Evolutionary conservation across 2,329 filamentous ascomycete species (phyloP).

Genomic region (Penicillium palitans): DNA sequence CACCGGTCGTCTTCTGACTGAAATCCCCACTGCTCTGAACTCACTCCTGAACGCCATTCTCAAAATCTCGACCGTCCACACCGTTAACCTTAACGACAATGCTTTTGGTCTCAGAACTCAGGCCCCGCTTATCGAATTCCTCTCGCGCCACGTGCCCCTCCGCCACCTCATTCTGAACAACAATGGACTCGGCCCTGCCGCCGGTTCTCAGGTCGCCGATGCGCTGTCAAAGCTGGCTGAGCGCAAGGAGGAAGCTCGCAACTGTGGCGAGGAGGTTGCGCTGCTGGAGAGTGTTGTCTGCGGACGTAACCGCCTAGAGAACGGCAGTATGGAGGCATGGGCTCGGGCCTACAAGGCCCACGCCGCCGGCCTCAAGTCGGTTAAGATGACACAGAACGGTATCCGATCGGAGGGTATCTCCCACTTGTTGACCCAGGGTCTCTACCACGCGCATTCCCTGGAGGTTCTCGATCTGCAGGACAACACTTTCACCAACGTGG

Average conservation of each 20-base stretch:
- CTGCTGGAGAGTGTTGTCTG: slow-evolving; percentile 95
- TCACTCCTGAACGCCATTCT: slow-evolving; percentile 83
- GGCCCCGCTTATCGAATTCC: slow-evolving; percentile 87
- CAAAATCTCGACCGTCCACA: slow-evolving; percentile 80
- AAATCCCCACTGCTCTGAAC: slow-evolving; percentile 88
- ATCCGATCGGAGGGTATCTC: slow-evolving; percentile 92
- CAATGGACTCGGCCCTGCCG: slow-evolving; percentile 91
- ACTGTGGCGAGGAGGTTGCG: slow-evolving; percentile 67
- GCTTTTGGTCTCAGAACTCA: slow-evolving; percentile 96
- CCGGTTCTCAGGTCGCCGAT: slow-evolving; percentile 84
- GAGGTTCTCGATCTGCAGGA: slow-evolving; percentile 88
- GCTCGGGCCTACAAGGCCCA: slow-evolving; percentile 83
- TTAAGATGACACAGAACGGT: slow-evolving; percentile 98
- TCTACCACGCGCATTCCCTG: slow-evolving; percentile 68
- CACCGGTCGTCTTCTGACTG: slow-evolving; percentile 85
- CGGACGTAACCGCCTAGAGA: slow-evolving; percentile 92
- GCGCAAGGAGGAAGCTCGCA: slow-evolving; percentile 73
- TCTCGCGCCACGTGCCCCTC: slow-evolving; percentile 82
- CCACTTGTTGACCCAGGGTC: slow-evolving; percentile 73
- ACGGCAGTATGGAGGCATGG: slow-evolving; percentile 95
- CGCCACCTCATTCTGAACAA: slow-evolving; percentile 97
- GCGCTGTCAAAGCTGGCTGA: slow-evolving; percentile 78
- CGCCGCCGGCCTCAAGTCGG: slow-evolving; percentile 69
- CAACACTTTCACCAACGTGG: slow-evolving; percentile 88
- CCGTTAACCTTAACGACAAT: slow-evolving; percentile 95